Percentiles rank a stretch among this genome's conserved stretches.
Conservation (phyloP, 2,329 filamentous ascomycete genomes). For the Dactylella cylindrospora region DNA sequence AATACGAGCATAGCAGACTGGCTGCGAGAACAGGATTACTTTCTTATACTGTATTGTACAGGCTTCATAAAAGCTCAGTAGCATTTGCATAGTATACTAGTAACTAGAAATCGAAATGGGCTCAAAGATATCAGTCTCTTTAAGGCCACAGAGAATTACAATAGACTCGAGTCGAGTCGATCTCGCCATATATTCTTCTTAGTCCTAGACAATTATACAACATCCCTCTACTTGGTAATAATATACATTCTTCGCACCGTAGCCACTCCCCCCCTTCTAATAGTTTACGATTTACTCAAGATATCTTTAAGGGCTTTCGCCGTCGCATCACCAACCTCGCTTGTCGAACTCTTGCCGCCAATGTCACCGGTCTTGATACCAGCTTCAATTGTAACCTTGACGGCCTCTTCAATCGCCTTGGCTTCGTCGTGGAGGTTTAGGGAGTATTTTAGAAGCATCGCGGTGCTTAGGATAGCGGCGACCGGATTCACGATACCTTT, state of each 20-base stretch:
- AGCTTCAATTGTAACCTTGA: constrained; percentile 74
- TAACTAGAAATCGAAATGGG: no score
- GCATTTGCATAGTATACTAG: no score
- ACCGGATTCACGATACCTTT: constrained; percentile 83
- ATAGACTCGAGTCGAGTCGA: no score
- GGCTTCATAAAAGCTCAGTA: no score
- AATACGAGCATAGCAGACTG: not conserved
- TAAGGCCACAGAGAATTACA: no score
- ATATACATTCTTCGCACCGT: no score
- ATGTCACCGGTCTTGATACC: constrained; percentile 82
- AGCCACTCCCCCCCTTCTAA: no score
- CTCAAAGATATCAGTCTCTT: no score
- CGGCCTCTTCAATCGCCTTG: constrained; percentile 75
- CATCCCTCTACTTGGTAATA: no score
- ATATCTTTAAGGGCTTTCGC: constrained; percentile 53
- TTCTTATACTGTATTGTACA: not conserved
- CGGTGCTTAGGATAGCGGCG: constrained; percentile 84
- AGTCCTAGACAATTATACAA: no score
- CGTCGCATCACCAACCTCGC: constrained; percentile 79
- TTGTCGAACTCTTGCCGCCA: constrained; percentile 72
- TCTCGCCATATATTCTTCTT: no score
- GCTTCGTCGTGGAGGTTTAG: constrained; percentile 77
- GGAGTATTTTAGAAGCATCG: constrained; percentile 96
- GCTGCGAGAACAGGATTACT: not conserved
- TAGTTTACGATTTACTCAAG: no score